phyloP scores from a whole-genome alignment of 306 rosid species.

The Ormosia semicastrata region DNA sequence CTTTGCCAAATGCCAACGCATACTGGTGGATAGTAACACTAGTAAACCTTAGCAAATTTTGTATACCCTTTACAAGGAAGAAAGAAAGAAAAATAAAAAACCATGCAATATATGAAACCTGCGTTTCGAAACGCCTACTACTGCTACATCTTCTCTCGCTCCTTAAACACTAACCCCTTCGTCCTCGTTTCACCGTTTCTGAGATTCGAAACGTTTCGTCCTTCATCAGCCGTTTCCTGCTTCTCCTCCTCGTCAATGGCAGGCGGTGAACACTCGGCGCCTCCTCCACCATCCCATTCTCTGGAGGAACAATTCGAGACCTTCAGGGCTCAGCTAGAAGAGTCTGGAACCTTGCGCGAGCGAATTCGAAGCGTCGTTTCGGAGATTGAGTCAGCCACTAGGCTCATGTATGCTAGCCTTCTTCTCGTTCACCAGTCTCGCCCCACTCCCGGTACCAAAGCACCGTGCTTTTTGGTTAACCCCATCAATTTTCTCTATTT shows the following conservation, averaged over 20 bases:
- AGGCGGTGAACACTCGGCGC: conserved; percentile 34
- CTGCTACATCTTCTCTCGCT: conserved; percentile 33
- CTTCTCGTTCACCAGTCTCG: conserved; percentile 92
- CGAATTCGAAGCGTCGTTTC: conserved; percentile 72
- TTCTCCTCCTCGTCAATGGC: conserved; percentile 49
- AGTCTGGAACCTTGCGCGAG: conserved; percentile 69
- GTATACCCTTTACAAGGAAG: background rate
- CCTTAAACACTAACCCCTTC: conserved; percentile 51
- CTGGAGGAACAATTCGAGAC: conserved; percentile 78
- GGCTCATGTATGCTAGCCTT: conserved; percentile 69
- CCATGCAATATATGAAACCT: conserved; percentile 49
- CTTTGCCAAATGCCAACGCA: background rate
- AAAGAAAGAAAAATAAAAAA: background rate
- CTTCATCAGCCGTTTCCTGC: conserved; percentile 3
- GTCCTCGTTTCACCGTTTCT: conserved; percentile 13
- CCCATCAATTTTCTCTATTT: background rate
- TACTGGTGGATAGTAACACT: background rate
- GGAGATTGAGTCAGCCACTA: conserved; percentile 76
- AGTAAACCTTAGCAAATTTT: background rate
- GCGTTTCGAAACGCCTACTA: conserved; percentile 61
- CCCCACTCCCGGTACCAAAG: conserved; percentile 63
- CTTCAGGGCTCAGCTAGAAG: conserved; percentile 68
- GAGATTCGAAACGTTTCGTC: conserved; percentile 25
- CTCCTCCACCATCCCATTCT: conserved; percentile 31
- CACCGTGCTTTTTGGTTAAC: background rate